phyloP scores from a whole-genome alignment of 495 filamentous ascomycete genomes.

The Penicillium lividum region DNA sequence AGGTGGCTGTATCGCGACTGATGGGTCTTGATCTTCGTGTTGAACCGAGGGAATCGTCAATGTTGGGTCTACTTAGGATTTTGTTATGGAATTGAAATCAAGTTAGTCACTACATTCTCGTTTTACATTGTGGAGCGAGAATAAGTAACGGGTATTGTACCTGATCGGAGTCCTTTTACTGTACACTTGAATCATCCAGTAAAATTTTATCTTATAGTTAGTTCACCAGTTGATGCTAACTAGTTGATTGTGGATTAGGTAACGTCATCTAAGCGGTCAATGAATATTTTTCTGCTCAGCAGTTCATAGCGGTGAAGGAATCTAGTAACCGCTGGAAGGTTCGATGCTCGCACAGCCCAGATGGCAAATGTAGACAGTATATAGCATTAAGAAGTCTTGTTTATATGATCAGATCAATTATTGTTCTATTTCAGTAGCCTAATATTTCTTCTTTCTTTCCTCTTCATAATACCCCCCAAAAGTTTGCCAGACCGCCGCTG shows the following conservation, averaged over 20 bases:
- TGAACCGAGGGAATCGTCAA: not conserved
- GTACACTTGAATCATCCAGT: no score
- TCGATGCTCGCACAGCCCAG: slow-evolving; percentile 32
- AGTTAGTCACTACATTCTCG: no score
- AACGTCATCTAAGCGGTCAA: slow-evolving; percentile 18
- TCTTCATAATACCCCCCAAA: not conserved
- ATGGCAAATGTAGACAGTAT: slow-evolving; percentile 19
- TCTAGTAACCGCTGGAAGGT: slow-evolving; percentile 45
- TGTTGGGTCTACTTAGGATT: not conserved
- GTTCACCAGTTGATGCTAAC: no score
- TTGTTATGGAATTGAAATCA: slow-evolving; percentile 3
- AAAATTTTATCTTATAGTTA: no score
- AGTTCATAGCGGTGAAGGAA: slow-evolving; percentile 32
- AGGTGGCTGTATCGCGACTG: slow-evolving; percentile 11
- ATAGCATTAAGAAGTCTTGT: slow-evolving; percentile 11
- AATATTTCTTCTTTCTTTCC: not conserved
- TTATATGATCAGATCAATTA: no score
- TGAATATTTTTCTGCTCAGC: slow-evolving; percentile 28
- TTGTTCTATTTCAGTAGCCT: not conserved
- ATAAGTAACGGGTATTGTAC: no score
- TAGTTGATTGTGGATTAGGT: not conserved
- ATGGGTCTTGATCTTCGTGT: slow-evolving; percentile 10
- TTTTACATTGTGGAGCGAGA: no score
- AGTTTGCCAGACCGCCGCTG: slow-evolving; percentile 20
- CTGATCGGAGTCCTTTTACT: no score